A percentile compares a stretch with the other conserved stretches of the same genome.
These are phyloP conservation scores for Cyclospora cayetanensis DNA, from an alignment of 169 alveolate genomes.

Conservation along the genomic window DNA sequence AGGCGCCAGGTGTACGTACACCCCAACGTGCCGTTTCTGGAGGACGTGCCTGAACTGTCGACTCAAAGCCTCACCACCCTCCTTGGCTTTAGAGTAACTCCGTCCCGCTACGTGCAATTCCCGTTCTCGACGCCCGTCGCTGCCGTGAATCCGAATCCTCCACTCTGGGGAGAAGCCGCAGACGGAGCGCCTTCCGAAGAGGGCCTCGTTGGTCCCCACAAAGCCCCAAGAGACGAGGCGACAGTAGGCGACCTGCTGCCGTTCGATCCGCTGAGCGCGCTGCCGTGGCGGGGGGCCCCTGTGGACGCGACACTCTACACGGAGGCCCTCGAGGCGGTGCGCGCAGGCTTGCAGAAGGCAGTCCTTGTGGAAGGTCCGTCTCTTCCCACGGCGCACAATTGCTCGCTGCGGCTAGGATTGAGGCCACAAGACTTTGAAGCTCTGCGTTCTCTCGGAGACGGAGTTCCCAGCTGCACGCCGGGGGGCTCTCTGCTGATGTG, in stretches of 20 bases:
- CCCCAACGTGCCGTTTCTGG: background rate
- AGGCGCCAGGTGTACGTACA: slow-evolving; percentile 9
- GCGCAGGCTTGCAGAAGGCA: background rate
- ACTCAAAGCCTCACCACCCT: background rate
- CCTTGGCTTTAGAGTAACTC: background rate
- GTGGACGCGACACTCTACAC: background rate
- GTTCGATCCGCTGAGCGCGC: background rate
- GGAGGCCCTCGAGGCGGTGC: background rate
- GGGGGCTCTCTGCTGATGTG: slow-evolving; percentile 2
- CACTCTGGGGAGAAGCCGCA: background rate
- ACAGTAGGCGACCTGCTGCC: background rate
- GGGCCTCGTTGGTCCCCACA: background rate
- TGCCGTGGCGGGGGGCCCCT: slow-evolving; percentile 43
- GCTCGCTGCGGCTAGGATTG: background rate
- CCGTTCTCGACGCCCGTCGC: background rate
- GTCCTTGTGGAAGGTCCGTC: slow-evolving; percentile 8
- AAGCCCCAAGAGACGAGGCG: background rate
- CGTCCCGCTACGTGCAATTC: slow-evolving; percentile 29
- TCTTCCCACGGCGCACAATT: background rate
- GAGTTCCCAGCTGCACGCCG: slow-evolving; percentile 24
- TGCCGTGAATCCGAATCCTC: background rate
- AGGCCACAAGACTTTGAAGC: background rate
- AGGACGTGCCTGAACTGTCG: background rate
- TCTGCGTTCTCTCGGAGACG: background rate
- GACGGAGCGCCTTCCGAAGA: background rate